A percentile compares a stretch with the other conserved stretches of the same genome.
phyloP scores from a whole-genome alignment of 2,329 filamentous ascomycete genomes.

The Scedosporium boydii region DNA sequence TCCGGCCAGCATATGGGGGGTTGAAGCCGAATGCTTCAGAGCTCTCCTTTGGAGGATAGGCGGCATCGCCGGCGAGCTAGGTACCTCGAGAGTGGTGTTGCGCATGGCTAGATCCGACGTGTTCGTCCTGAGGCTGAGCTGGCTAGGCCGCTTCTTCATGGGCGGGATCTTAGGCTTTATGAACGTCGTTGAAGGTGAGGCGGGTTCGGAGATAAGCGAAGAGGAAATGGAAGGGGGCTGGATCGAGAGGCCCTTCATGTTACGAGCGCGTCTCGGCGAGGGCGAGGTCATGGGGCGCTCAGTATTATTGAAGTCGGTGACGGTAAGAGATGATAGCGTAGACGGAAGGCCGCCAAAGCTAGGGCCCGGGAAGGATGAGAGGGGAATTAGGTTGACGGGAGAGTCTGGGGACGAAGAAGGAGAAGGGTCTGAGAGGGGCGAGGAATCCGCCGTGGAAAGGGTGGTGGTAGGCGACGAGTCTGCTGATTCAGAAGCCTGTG shows the following conservation, averaged over 20 bases:
- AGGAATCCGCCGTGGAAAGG: slow-evolving; percentile 84
- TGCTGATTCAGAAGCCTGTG: slow-evolving; percentile 70
- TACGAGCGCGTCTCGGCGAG: slow-evolving; percentile 62
- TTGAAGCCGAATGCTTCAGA: slow-evolving; percentile 58
- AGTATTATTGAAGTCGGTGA: slow-evolving; percentile 29
- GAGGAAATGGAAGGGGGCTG: slow-evolving; percentile 47
- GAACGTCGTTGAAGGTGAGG: slow-evolving; percentile 67
- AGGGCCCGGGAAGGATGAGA: slow-evolving; percentile 58
- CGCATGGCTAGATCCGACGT: slow-evolving; percentile 44
- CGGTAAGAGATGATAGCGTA: slow-evolving; percentile 24
- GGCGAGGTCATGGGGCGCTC: slow-evolving; percentile 58
- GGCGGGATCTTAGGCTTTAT: slow-evolving; percentile 68
- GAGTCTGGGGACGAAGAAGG: slow-evolving; percentile 91
- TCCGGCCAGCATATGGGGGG: slow-evolving; percentile 54
- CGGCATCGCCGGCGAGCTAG: slow-evolving; percentile 44
- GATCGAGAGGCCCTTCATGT: slow-evolving; percentile 76
- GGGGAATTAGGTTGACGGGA: slow-evolving; percentile 62
- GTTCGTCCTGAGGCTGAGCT: slow-evolving; percentile 67
- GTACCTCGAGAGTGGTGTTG: slow-evolving; percentile 39
- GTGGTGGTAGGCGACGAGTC: slow-evolving; percentile 95
- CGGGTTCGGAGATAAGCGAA: slow-evolving; percentile 32
- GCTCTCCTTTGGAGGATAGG: slow-evolving; percentile 53
- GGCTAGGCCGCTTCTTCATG: slow-evolving; percentile 66
- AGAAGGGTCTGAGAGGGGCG: slow-evolving; percentile 79
- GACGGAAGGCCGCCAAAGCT: slow-evolving; percentile 39